Evolutionary conservation across 148 eudicot species (phyloP).

Genomic region (Rhododendron henanense): DNA sequence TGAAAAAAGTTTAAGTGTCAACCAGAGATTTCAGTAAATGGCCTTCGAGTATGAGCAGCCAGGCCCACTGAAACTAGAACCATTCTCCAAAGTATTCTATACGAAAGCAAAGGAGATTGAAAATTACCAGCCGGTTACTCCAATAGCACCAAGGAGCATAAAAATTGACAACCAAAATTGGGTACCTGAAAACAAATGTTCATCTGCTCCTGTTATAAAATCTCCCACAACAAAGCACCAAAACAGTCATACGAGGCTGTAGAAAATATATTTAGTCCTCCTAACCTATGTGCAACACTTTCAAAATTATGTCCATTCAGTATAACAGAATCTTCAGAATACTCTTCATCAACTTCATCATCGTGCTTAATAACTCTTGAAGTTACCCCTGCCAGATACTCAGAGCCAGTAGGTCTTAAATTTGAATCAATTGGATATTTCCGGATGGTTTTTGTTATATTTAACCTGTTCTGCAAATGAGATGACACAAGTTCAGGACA

Average conservation of each 20-base stretch:
- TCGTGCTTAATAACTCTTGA: conserved; percentile 65
- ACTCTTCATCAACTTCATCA: conserved; percentile 68
- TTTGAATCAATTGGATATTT: conserved; percentile 74
- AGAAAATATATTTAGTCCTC: conserved; percentile 18
- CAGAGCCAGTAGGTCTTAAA: conserved; percentile 65
- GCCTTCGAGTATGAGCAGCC: not conserved
- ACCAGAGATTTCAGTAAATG: not conserved
- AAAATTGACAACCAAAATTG: conserved; percentile 75
- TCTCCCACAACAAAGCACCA: not conserved
- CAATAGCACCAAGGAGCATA: conserved; percentile 92
- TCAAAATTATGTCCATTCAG: conserved; percentile 66
- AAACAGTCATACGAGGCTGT: not conserved
- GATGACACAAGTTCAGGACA: conserved; percentile 30
- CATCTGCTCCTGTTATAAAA: conserved; percentile 1
- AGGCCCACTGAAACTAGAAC: not conserved
- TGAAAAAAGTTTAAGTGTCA: not conserved
- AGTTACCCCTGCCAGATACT: conserved; percentile 54
- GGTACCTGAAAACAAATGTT: conserved; percentile 50
- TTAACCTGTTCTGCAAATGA: conserved; percentile 92
- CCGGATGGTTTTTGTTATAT: conserved; percentile 84
- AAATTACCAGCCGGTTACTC: conserved; percentile 76
- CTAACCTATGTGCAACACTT: conserved; percentile 67
- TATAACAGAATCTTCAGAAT: conserved; percentile 66
- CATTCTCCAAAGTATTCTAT: not conserved
- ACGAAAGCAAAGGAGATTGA: not conserved